Evolutionary conservation across 148 eudicot species (phyloP), one percentile per base, ranked within the genome.

Genomic region (Persicaria tinctoria): DNA sequence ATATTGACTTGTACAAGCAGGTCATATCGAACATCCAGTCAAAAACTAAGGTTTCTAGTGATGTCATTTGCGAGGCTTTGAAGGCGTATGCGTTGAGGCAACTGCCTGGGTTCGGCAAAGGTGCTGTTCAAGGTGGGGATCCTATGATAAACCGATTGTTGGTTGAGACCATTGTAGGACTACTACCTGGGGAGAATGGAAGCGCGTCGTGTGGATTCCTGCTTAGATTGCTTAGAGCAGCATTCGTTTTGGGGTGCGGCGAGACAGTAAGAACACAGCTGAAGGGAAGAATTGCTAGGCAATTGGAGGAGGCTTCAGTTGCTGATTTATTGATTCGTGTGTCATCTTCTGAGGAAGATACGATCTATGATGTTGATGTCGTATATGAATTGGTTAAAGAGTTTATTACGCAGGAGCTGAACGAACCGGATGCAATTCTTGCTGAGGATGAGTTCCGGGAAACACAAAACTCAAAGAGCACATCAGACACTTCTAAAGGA

Each of bases 231-330:
- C 78, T 94, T 49, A 84, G 88, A 60, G 89, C 84, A 16, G 82
- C 90, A 5, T 84, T 81, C 5, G 73, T 79, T 10, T 76, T 90
- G 60, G 93, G 86, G 48, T 89, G 90, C 59, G 88, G 87, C 49
- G 98, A 91, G 84, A 80, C 64, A 68, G 85, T 75, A 20, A 85
- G 77, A 83, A 80, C 68, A 18, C 85, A 84, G 70, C 81, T 94
- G 47, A 78, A 86, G 78, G 78, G 74, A 72, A 86, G 84, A 83
- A 85, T 90, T 45, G 96, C 91, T 38, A 78, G 82, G 73, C 93
- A 94, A 72, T 78, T 94, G 73, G 96, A 94, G 2, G 91, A 91
- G 82, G 98, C 93, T 62, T 77, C 87, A 3, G 93, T 91, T 45
- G 76, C 83, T 71, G 96, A 91, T 80, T 87, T 94, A 76, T 68